Conservation (phyloP, 179 eudicot genomes). For the Sideroxylon spinosum region DNA sequence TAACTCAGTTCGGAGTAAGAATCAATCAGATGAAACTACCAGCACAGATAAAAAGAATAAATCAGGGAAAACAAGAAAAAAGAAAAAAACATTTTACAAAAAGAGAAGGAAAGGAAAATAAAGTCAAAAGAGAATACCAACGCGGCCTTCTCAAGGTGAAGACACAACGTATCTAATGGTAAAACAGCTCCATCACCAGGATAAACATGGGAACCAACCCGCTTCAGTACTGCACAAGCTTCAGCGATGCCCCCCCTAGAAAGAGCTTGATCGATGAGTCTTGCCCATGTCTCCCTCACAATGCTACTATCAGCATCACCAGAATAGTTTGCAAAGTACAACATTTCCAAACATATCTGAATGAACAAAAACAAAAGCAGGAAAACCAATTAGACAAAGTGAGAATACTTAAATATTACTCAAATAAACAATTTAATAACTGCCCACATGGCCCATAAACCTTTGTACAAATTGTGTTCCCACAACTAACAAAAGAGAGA, state of each 20-base stretch:
- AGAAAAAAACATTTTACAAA: neutral
- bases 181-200: slow-evolving; percentile 89
- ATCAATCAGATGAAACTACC: neutral
- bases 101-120: neutral
- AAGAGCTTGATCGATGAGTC: slow-evolving; percentile 90
- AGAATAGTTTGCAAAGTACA: slow-evolving; percentile 90
- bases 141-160: slow-evolving; percentile 97
- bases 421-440: neutral
- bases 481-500: neutral
- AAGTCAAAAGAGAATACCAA: slow-evolving; percentile 40
- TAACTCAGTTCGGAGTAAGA: slow-evolving; percentile 1
- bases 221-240: slow-evolving; percentile 84
- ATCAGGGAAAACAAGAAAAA: neutral
- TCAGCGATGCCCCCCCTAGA: slow-evolving; percentile 83
- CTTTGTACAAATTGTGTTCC: neutral
- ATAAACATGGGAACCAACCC: slow-evolving; percentile 85
- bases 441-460: neutral
- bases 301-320: slow-evolving; percentile 94
- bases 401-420: neutral
- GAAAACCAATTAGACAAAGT: neutral
- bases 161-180: slow-evolving; percentile 86
- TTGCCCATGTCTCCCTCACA: slow-evolving; percentile 86
- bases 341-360: slow-evolving; percentile 88
- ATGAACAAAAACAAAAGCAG: slow-evolving; percentile 6
- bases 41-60: neutral